Conservation (phyloP, 2,329 filamentous ascomycete species). For the Trichoderma polysporum region DNA sequence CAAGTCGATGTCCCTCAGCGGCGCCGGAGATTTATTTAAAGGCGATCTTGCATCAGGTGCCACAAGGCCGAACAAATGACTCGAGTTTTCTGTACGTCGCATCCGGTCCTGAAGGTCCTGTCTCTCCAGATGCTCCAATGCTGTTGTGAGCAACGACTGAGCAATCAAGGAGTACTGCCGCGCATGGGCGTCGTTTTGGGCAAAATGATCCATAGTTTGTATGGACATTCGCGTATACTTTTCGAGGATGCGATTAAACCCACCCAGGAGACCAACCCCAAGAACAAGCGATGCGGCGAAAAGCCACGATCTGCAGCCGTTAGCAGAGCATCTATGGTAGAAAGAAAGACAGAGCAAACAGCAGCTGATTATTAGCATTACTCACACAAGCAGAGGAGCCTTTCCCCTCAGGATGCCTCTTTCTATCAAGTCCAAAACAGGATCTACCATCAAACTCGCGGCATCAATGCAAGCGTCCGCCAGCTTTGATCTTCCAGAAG, state of each 20-base stretch:
- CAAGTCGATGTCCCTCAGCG: constrained; percentile 21
- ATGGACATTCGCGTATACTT: constrained; percentile 51
- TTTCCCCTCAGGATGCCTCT: constrained; percentile 43
- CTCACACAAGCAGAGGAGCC: constrained; percentile 52
- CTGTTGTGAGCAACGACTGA: constrained; percentile 48
- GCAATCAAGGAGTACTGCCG: constrained; percentile 54
- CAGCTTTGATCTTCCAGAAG: constrained; percentile 48
- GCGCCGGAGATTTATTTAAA: constrained; percentile 16
- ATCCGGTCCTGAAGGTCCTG: constrained; percentile 48
- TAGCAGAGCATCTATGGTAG: not conserved
- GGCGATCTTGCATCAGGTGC: constrained; percentile 31
- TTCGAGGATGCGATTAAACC: constrained; percentile 53
- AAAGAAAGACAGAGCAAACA: not conserved
- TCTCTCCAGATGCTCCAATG: constrained; percentile 48
- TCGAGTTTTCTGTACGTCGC: constrained; percentile 50
- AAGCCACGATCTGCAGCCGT: constrained; percentile 47
- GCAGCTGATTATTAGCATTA: constrained; percentile 1
- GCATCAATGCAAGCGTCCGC: constrained; percentile 57
- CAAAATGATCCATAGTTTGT: constrained; percentile 49
- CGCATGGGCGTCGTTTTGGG: constrained; percentile 50
- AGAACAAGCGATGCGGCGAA: constrained; percentile 55
- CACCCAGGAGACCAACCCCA: constrained; percentile 50
- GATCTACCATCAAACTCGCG: constrained; percentile 53
- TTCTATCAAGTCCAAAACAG: constrained; percentile 46
- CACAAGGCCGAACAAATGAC: constrained; percentile 52